Conservation (phyloP, 108 stramenopile genomes). For the Heterococcus sp. region DNA sequence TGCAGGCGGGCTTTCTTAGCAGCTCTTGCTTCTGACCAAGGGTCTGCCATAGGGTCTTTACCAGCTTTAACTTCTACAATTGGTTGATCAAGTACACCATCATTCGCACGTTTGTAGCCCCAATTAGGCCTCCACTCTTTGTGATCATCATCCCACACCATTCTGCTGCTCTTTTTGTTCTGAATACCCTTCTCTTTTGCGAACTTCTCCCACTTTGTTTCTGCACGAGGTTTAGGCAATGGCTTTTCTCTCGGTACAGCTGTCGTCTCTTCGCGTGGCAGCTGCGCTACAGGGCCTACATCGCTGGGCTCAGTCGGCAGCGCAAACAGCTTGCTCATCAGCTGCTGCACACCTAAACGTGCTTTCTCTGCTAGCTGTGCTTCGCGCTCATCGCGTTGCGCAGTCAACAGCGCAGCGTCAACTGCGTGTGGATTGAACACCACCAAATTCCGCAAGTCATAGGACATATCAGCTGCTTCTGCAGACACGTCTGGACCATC, state of each 20-base stretch:
- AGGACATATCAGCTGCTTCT: conserved; percentile 10
- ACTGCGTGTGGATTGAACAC: conserved; percentile 24
- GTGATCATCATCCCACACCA: conserved; percentile 60
- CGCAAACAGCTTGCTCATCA: conserved; percentile 37
- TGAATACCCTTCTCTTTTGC: conserved; percentile 62
- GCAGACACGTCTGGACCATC: background rate
- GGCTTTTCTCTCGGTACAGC: conserved; percentile 43
- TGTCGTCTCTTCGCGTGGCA: conserved; percentile 36
- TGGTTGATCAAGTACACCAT: conserved; percentile 48
- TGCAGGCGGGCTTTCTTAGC: conserved; percentile 60
- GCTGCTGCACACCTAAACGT: conserved; percentile 12
- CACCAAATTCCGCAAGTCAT: conserved; percentile 17
- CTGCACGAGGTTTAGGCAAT: conserved; percentile 48
- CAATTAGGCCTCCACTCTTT: conserved; percentile 57
- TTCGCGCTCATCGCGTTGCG: background rate
- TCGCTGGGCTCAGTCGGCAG: conserved; percentile 42
- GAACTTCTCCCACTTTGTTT: conserved; percentile 63
- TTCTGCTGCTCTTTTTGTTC: conserved; percentile 54
- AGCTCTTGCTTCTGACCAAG: conserved; percentile 46
- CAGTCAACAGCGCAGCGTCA: conserved; percentile 2
- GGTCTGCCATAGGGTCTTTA: conserved; percentile 44
- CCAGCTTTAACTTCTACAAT: conserved; percentile 56
- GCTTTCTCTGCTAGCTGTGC: conserved; percentile 14
- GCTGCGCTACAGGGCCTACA: conserved; percentile 45
- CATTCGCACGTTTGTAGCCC: conserved; percentile 58